Base-by-base conservation (phyloP, 495 filamentous ascomycete species). In the Neurospora sp. region DNA sequence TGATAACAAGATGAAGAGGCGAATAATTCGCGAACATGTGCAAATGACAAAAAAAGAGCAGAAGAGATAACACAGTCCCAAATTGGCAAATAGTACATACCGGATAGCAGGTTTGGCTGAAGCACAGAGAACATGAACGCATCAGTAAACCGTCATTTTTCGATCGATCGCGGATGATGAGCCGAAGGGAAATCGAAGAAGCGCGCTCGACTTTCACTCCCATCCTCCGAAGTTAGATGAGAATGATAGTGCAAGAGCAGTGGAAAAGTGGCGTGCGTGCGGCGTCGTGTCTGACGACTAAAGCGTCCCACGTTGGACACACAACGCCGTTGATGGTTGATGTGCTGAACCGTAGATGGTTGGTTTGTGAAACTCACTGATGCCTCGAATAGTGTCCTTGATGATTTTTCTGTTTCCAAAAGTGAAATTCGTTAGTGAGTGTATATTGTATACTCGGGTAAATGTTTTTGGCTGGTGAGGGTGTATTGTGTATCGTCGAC, bases 101-200 rank as follows among this genome's bases (percentile, higher is more conserved):
- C 91, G 84, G 72, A 93, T 92, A 12, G 89, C 88, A 1, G 86
- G 86, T 71, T 89, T 90, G 1, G 90, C 90, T 76, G 40, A 59
- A 78, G 39, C 46, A 59, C 10, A 62, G 12, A 62, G 54, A 62
- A 27, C 54, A 62, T 31, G 54, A 31, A 62, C 23, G 23, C 27
- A 62, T 75, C 20, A 37, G 42, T 39, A 62, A 69, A 70, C 23
- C 14, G 44, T 27, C 4, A 6, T 62, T 31, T 62, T 1, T 35
- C 46, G 46, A 31, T 62, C 11, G 54, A 31, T 62, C 11, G 54
- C 14, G 54, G 54, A 62, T 62, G 4, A 62, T 35, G 54, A 35
- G 23, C 23, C 12, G 54, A 31, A 62, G 14, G 54, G 46, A 8
- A 16, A 2, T 62, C 27, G 27, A 62, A 62, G 54, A 62, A 62